Conservation (phyloP, 108 stramenopile species). For the Cyclotella choctawhatcheeana region DNA sequence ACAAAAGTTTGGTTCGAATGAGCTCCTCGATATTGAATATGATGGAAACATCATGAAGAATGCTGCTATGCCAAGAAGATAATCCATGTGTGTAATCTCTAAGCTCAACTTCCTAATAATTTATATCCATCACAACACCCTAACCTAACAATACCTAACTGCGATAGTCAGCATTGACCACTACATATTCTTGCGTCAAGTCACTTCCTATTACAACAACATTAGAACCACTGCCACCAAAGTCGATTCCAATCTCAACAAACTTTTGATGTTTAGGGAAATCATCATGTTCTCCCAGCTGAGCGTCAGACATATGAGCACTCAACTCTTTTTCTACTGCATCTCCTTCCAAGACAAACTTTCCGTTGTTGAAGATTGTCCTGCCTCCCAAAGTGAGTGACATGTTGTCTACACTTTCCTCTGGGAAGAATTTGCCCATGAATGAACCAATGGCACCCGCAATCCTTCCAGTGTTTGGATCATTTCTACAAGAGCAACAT, state of each 20-base stretch:
- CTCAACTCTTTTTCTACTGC: constrained; percentile 89
- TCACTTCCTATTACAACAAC: constrained; percentile 91
- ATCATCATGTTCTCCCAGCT: constrained; percentile 72
- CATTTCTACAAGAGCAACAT: constrained; percentile 55
- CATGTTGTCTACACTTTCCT: constrained; percentile 62
- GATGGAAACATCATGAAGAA: background rate
- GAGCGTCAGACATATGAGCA: constrained; percentile 88
- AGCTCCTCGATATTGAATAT: constrained; percentile 1
- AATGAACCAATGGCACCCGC: constrained; percentile 94
- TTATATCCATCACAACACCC: no score
- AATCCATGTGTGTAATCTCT: no score
- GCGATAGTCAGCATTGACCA: constrained; percentile 97
- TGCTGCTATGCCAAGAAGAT: background rate
- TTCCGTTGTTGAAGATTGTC: constrained; percentile 87
- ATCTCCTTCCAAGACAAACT: constrained; percentile 92
- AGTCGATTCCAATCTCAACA: constrained; percentile 90
- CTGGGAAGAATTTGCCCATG: constrained; percentile 86
- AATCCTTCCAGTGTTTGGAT: constrained; percentile 99
- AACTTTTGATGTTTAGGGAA: constrained; percentile 92
- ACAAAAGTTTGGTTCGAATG: constrained; percentile 13
- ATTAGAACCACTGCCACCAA: constrained; percentile 59
- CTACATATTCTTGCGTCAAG: constrained; percentile 94
- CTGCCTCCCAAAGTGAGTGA: constrained; percentile 87
- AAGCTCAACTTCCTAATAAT: no score
- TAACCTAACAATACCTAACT: constrained; percentile 55